These are phyloP conservation scores for Jamesozyma rosinii DNA, from an alignment of 805 yeast genomes.

Conservation along the genomic window DNA sequence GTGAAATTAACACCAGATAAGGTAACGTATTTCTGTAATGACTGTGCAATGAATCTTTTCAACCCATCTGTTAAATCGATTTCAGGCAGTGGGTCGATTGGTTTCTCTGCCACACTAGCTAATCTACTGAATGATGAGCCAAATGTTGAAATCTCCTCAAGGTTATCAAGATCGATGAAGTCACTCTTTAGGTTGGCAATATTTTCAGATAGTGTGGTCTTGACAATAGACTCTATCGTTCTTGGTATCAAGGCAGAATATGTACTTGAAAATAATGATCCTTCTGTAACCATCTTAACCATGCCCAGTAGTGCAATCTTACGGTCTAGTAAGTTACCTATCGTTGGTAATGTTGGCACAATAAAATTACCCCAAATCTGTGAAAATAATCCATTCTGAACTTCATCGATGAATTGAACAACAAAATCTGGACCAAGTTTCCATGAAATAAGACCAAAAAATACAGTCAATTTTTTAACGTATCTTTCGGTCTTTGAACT, in stretches of 20 bases:
- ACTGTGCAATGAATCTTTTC: constrained; percentile 14
- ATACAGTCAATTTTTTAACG: constrained; percentile 58
- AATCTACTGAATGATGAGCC: constrained; percentile 80
- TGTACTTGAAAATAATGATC: constrained; percentile 31
- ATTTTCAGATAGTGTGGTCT: constrained; percentile 32
- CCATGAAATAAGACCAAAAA: constrained; percentile 48
- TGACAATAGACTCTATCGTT: constrained; percentile 38
- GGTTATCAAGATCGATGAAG: constrained; percentile 36
- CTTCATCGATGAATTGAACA: constrained; percentile 57
- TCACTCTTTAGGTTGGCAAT: constrained; percentile 32
- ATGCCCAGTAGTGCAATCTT: constrained; percentile 47
- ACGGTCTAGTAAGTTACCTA: constrained; percentile 46
- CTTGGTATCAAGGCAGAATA: constrained; percentile 36
- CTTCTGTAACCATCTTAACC: constrained; percentile 36
- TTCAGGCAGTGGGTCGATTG: constrained; percentile 62
- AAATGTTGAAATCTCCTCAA: constrained; percentile 69
- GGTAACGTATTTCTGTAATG: constrained; percentile 19
- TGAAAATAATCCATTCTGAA: constrained; percentile 52
- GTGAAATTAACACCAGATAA: constrained; percentile 13
- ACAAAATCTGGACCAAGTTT: constrained; percentile 43
- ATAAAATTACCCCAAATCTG: constrained; percentile 38
- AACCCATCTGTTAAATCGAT: constrained; percentile 31
- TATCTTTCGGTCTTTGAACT: constrained; percentile 74
- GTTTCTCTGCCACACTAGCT: constrained; percentile 48
- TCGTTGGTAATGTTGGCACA: constrained; percentile 35